Conservation (phyloP, 176 grass and related monocot genomes). For the Carex kokanica region DNA sequence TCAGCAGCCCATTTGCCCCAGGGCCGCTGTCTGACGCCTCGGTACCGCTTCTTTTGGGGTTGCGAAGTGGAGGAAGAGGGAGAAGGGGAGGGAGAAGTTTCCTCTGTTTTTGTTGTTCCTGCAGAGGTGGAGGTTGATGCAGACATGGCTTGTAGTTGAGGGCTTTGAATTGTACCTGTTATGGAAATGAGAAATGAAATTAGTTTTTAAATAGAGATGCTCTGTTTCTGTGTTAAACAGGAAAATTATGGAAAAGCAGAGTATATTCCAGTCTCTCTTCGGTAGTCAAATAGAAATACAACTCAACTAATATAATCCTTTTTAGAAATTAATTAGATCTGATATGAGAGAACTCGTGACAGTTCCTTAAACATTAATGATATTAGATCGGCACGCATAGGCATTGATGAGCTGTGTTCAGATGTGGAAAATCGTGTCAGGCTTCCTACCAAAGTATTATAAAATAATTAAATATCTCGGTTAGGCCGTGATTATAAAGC, state of each 20-base stretch:
- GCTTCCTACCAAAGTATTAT: not conserved
- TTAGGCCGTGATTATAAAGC: not conserved
- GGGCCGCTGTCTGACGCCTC: conserved; percentile 66
- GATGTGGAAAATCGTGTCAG: not conserved
- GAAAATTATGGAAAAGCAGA: not conserved
- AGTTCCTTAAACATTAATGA: no score
- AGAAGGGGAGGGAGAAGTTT: not conserved
- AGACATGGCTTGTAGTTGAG: not conserved
- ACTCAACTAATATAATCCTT: not conserved
- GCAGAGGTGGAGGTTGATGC: conserved; percentile 24
- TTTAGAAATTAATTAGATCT: no score
- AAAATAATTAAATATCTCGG: not conserved
- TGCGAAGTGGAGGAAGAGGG: conserved; percentile 4
- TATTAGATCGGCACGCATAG: not conserved
- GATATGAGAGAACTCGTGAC: no score
- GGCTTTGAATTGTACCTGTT: not conserved
- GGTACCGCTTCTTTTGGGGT: conserved; percentile 40
- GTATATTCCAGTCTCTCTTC: not conserved
- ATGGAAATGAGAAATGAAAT: not conserved
- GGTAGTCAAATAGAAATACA: not conserved
- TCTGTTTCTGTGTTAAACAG: not conserved
- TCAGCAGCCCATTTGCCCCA: conserved; percentile 94
- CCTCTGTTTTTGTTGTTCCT: conserved; percentile 5
- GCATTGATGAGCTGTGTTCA: not conserved
- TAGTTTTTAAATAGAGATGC: not conserved